Base-by-base conservation (phyloP, 2,329 filamentous ascomycete species). In the Rhexocercosporidium sp. region DNA sequence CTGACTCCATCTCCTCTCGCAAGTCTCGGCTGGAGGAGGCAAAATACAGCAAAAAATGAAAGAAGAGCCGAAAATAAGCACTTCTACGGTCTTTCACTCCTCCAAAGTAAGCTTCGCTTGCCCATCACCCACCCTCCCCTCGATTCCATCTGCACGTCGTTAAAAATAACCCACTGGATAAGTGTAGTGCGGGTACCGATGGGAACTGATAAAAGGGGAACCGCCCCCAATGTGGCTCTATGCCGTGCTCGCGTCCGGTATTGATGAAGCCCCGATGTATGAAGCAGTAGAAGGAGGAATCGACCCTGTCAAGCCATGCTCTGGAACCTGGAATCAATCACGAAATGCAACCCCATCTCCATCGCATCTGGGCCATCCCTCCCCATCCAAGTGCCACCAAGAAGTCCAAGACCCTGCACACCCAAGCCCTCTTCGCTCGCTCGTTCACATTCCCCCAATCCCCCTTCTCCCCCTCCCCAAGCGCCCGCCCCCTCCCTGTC, bases 121-220 rank as follows among this genome's bases (percentile, higher is more conserved):
- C n/a, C 18, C 20, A 12, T 47, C n/a, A 20, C n/a, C n/a, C n/a
- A 7, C 8, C 8, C 22, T 20, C 18, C 39, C 39, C 14, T 39
- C 34, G 8, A 39, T 44, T n/a, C 14, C 41, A 44, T 34, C 27
- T 54, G 51, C n/a, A 34, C 51, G 16, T 31, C 51, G 51, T 34
- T 54, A 54, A 54, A 56, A 56, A 56, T 56, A 56, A 56, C 20
- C 29, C 29, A 22, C 44, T n/a, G 44, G 6, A 47, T 22, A 22
- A n/a, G 20, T 0, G 9, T 31, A 11, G 44, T 12, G n/a, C n/a
- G 9, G 18, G 53, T 37, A 39, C 29, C 31, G 31, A 16, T 22
- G 9, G 9, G 20, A 47, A 47, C 22, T 20, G 7, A 20, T 9
- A 6, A 22, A 44, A 25, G 44, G 44, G 44, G 44, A 47, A 47